These are phyloP conservation scores for Mycena filopes DNA, from an alignment of 768 basidiomycete genomes.

Conservation along the genomic window DNA sequence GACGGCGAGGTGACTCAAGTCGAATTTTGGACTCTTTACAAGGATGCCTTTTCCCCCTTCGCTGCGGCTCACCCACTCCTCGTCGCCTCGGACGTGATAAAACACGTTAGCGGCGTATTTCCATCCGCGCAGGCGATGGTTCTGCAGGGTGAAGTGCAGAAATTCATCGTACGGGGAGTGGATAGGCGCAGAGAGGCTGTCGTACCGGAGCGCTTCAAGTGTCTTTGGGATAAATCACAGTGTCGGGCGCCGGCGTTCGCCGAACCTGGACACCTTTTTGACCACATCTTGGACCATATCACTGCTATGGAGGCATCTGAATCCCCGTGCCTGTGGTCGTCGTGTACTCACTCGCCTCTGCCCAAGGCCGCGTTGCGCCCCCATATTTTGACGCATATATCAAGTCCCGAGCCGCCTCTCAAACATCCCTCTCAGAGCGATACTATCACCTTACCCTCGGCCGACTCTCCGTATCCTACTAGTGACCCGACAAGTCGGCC, in stretches of 20 bases:
- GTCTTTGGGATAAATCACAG: slow-evolving; percentile 77
- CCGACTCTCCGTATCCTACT: slow-evolving; percentile 64
- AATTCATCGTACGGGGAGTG: slow-evolving; percentile 91
- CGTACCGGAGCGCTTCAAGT: slow-evolving; percentile 73
- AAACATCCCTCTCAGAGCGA: slow-evolving; percentile 80
- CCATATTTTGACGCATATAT: slow-evolving; percentile 84
- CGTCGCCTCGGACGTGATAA: slow-evolving; percentile 93
- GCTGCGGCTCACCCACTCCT: slow-evolving; percentile 70
- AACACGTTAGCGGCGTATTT: slow-evolving; percentile 88
- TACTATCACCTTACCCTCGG: slow-evolving; percentile 72
- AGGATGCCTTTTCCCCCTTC: slow-evolving; percentile 78
- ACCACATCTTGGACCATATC: slow-evolving; percentile 74
- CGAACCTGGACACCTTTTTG: slow-evolving; percentile 73
- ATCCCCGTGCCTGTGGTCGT: slow-evolving; percentile 75
- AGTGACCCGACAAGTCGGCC: slow-evolving; percentile 73
- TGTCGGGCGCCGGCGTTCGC: slow-evolving; percentile 60
- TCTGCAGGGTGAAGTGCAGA: slow-evolving; percentile 72
- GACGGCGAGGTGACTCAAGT: slow-evolving; percentile 92
- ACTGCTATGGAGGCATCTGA: slow-evolving; percentile 55
- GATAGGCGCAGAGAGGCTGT: slow-evolving; percentile 70
- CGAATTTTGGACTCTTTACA: slow-evolving; percentile 95
- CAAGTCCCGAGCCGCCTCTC: slow-evolving; percentile 62
- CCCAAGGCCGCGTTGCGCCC: slow-evolving; percentile 64
- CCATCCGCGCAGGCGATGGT: slow-evolving; percentile 91
- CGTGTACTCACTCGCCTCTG: slow-evolving; percentile 62